Base-by-base conservation (phyloP, 2,329 filamentous ascomycete genomes). In the Thyridium curvatum region DNA sequence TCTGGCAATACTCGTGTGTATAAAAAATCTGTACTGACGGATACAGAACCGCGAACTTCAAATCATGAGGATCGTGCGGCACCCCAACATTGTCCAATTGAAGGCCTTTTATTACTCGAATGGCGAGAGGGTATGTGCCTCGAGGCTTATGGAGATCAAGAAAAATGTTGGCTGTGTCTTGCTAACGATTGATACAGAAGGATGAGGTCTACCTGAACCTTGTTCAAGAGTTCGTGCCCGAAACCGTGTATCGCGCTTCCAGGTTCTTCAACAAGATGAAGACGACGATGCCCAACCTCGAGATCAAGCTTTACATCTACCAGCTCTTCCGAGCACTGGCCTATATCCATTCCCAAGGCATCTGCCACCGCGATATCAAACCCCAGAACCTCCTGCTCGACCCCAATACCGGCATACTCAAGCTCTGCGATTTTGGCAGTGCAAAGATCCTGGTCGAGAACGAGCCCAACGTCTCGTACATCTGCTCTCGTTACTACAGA, bases 251-350 rank as follows among this genome's bases (percentile, higher is more conserved):
- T 66, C 84, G 93, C 57, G 93, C 93, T 32, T 97, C 93, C 47
- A 84, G 93, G 56, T 97, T 96, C 71, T 98, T 98, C 77, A 97
- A 94, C 77, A 98, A 98, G 74, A 84, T 97, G 84, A 98, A 97
- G 81, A 94, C 90, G 7, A 96, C 91, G 38, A 98, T 98, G 93
- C 93, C 93, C 13, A 95, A 91, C 54, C 79, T 98, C 53, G 93
- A 98, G 66, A 89, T 97, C 61, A 98, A 98, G 74, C 84, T 98
- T 46, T 98, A 97, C 74, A 98, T 91, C 61, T 98, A 98, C 70
- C 93, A 98, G 72, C 84, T 98, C 40, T 98, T 98, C 79, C 84
- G 93, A 53, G 94, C 93, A 29, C 77, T 98, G 52, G 93, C 93
- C 58, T 98, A 98, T 69, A 98, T 98, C 53, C 93, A 98, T 69